phyloP scores from a whole-genome alignment of 1,139 yeast genomes.

The Diutina mesorugosa region DNA sequence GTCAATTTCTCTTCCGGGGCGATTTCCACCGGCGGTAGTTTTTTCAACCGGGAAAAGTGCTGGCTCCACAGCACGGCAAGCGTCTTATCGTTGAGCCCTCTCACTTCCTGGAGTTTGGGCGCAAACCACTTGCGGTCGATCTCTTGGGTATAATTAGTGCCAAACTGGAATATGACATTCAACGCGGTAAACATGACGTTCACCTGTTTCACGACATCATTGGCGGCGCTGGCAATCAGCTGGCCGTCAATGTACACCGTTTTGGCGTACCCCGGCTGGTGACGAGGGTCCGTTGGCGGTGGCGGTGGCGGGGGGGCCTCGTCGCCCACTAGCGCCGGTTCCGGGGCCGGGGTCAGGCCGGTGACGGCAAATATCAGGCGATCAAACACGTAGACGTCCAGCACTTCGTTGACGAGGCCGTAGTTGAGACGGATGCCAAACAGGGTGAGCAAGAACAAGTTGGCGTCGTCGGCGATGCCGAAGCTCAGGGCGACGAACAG shows the following conservation, averaged over 20 bases:
- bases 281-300: background rate
- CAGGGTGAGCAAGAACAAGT: conserved; percentile 48
- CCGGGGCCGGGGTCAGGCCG: background rate
- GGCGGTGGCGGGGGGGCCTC: background rate
- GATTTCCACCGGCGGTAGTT: conserved; percentile 18
- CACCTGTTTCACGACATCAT: conserved; percentile 12
- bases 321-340: background rate
- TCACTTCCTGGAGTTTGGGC: conserved; percentile 33
- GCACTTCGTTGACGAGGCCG: conserved; percentile 29
- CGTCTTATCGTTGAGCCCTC: conserved; percentile 32
- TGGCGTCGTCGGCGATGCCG: conserved; percentile 10
- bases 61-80: conserved; percentile 35
- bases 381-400: conserved; percentile 28
- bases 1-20: conserved; percentile 4
- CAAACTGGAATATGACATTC: conserved; percentile 45
- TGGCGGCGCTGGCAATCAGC: conserved; percentile 2
- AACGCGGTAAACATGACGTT: conserved; percentile 38
- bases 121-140: conserved; percentile 37
- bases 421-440: conserved; percentile 52
- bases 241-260: background rate
- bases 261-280: background rate
- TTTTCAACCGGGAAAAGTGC: conserved; percentile 25
- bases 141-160: conserved; percentile 35
- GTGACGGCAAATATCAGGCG: conserved; percentile 5
- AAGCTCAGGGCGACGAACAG: conserved; percentile 9